phyloP scores from a whole-genome alignment of 2,329 filamentous ascomycete species.

The Pestalotiopsis sp. region DNA sequence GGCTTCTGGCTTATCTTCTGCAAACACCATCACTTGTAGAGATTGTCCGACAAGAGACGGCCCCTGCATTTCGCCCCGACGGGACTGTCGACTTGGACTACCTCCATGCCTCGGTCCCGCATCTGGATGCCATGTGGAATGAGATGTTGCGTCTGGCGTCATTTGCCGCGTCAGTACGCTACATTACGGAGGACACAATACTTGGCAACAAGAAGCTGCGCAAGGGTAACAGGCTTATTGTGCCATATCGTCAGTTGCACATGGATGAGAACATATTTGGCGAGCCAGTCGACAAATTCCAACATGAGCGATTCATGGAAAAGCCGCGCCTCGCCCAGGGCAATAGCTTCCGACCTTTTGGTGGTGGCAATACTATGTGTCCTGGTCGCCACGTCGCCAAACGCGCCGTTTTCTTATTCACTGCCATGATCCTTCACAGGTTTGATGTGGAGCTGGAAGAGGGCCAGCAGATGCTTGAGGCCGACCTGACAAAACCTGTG shows the following conservation, averaged over 20 bases:
- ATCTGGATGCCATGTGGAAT: not conserved
- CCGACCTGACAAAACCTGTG: slow-evolving; percentile 1
- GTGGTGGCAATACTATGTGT: not conserved
- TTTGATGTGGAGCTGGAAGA: slow-evolving; percentile 3
- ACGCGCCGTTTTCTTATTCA: not conserved
- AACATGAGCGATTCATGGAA: not conserved
- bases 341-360: slow-evolving; percentile 1
- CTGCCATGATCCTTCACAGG: not conserved
- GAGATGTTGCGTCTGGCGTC: not conserved
- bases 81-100: not conserved
- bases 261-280: slow-evolving; percentile 1
- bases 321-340: not conserved
- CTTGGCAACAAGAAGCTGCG: not conserved
- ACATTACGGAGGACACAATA: not conserved
- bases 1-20: slow-evolving; percentile 6
- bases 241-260: slow-evolving; percentile 1
- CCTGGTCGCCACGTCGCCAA: not conserved
- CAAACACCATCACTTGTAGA: not conserved
- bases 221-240: not conserved
- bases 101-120: slow-evolving; percentile 2
- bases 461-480: slow-evolving; percentile 1
- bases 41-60: slow-evolving; percentile 1
- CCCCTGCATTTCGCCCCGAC: not conserved
- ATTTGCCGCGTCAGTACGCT: not conserved
- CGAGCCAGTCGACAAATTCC: not conserved